Evolutionary conservation across 352 stramenopile genomes (phyloP).

Genomic region (Pythium myriotylum): DNA sequence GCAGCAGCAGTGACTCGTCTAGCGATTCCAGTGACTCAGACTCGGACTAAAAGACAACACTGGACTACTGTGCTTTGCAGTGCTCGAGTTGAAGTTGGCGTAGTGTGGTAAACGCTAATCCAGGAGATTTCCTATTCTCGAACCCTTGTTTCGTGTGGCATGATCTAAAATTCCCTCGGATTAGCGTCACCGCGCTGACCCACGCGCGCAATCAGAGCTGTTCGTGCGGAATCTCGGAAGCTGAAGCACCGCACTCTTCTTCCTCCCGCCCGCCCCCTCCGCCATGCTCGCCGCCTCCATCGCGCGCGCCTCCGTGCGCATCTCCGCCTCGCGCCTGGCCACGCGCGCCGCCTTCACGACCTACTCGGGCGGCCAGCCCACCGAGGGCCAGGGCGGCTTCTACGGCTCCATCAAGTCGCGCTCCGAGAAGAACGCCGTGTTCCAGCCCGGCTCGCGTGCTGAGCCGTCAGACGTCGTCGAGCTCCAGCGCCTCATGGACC

Average conservation of each 20-base stretch:
- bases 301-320: conserved; percentile 9
- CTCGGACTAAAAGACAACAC: conserved; percentile 10
- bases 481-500: conserved; percentile 63
- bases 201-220: too few species aligned
- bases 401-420: conserved; percentile 87
- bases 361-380: conserved; percentile 89
- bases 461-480: conserved; percentile 62
- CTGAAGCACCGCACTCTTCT: conserved; percentile 4
- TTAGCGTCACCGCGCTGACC: neutral
- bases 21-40: conserved; percentile 43
- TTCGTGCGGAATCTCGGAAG: conserved; percentile 1
- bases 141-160: too few species aligned
- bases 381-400: conserved; percentile 89
- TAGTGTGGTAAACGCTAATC: too few species aligned
- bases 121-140: too few species aligned
- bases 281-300: conserved; percentile 6
- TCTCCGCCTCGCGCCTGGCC: neutral
- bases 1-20: conserved; percentile 24
- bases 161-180: neutral
- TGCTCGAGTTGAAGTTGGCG: too few species aligned
- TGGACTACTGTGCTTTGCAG: too few species aligned
- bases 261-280: neutral
- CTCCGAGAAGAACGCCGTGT: conserved; percentile 66
- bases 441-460: conserved; percentile 62
- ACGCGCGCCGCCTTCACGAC: conserved; percentile 54